Base-by-base conservation (phyloP, 805 yeast species). In the Clavispora vitiphila region DNA sequence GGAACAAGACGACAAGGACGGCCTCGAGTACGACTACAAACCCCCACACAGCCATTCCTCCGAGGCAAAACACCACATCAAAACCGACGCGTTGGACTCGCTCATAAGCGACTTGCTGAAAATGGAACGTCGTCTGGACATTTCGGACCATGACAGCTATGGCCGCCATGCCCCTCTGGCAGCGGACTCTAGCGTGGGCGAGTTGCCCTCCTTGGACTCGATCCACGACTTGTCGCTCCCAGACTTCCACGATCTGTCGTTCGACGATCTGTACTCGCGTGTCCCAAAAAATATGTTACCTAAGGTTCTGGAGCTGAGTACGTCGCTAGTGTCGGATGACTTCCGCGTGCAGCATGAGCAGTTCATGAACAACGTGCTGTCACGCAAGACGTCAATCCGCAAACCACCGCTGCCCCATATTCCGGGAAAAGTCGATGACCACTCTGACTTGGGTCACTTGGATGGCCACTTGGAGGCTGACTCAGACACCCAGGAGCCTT, bases 71-170 rank as follows among this genome's bases (percentile, higher is more conserved):
- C 30, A 14, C 23, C 39, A 43, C 14, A 50, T 48, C 20, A 46
- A 54, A 25, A 58, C 64, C 3, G 64, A 57, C 29, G 64, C 65
- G 5, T 49, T 69, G 23, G 73, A 68, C 41, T 56, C 66, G 5
- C 49, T 69, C n/a, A 68, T 69, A 14, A 53, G 60, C 40, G 72
- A 69, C 43, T 50, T 69, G 21, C 50, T 43, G 40, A 56, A 58
- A 37, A 56, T 54, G 41, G 59, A 58, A 10, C 43, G 41, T 4
- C 10, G 12, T 9, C 22, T 23, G 36, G 5, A n/a, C 16, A 34
- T 19, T 44, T 35, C 31, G 16, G 31, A 41, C 8, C 12, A n/a
- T 2, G 40, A 39, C 2, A 40, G 25, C 23, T 20, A 6, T 16
- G 30, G n/a, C n/a, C n/a, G n/a, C n/a, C n/a, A n/a, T n/a, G n/a